A percentile compares a stretch with the other conserved stretches of the same genome.
Evolutionary conservation across 768 basidiomycete species (phyloP).

Genomic region (Kwoniella botswanensis): DNA sequence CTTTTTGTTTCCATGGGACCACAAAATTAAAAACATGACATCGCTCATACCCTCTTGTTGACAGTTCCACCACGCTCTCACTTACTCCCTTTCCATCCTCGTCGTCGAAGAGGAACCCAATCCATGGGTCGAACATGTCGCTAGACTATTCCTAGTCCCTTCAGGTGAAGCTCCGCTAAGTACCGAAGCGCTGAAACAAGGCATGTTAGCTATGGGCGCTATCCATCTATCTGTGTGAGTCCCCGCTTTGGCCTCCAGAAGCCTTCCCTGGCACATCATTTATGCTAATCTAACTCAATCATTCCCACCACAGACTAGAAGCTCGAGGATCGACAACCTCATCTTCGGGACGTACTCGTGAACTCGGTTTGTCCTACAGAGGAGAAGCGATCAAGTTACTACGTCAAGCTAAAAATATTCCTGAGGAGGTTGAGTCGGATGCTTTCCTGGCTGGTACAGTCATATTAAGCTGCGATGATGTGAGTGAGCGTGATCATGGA

Average conservation of each 20-base stretch:
- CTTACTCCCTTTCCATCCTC: constrained; percentile 25
- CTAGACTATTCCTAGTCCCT: constrained; percentile 21
- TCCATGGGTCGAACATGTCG: constrained; percentile 29
- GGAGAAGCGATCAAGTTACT: constrained; percentile 18
- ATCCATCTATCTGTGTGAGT: constrained; percentile 29
- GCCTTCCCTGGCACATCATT: neutral
- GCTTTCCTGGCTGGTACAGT: constrained; percentile 19
- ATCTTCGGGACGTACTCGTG: constrained; percentile 10
- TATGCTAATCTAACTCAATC: too few species aligned
- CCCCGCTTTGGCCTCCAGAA: neutral
- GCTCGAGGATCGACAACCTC: constrained; percentile 12
- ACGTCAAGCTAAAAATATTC: constrained; percentile 18
- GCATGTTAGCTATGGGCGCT: constrained; percentile 27
- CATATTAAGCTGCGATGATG: constrained; percentile 17
- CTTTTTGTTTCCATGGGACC: too few species aligned
- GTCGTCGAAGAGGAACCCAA: constrained; percentile 24
- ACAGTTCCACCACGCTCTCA: constrained; percentile 28
- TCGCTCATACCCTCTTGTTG: neutral
- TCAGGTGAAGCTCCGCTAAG: constrained; percentile 10
- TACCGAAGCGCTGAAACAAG: constrained; percentile 16
- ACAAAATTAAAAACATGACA: too few species aligned
- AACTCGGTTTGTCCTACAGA: constrained; percentile 13
- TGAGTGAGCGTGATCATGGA: neutral
- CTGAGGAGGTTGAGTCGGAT: constrained; percentile 16
- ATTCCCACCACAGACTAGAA: constrained; percentile 4